These are phyloP conservation scores for Rhynchospora pubera DNA, from an alignment of 176 grass and related monocot species.

Conservation along the genomic window DNA sequence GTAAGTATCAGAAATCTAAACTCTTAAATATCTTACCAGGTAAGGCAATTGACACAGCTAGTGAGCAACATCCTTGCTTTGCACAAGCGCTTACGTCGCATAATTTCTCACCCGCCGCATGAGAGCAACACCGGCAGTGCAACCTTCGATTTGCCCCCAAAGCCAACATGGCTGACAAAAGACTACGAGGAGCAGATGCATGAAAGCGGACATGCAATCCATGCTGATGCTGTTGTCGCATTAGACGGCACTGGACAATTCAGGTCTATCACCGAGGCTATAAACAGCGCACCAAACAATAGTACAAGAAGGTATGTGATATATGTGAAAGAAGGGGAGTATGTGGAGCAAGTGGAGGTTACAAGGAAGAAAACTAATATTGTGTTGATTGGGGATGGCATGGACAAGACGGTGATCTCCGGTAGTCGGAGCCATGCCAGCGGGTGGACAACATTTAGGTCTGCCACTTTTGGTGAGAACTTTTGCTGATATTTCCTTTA, in stretches of 20 bases:
- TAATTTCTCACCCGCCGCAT: conserved; percentile 19
- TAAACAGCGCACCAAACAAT: conserved; percentile 50
- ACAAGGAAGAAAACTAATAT: conserved; percentile 87
- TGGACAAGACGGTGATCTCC: conserved; percentile 66
- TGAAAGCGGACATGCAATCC: conserved; percentile 12
- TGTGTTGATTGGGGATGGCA: conserved; percentile 62
- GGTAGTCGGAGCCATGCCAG: conserved; percentile 61
- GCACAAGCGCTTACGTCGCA: conserved; percentile 41
- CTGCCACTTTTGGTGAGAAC: conserved; percentile 54
- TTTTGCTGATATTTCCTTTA: neutral
- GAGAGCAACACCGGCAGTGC: conserved; percentile 23
- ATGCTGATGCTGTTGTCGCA: conserved; percentile 67
- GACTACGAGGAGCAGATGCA: conserved; percentile 5
- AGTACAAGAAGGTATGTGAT: conserved; percentile 63
- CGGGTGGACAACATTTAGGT: conserved; percentile 88
- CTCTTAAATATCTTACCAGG: conserved; percentile 13
- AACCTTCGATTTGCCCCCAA: conserved; percentile 35
- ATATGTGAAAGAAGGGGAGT: conserved; percentile 75
- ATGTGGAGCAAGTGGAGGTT: conserved; percentile 82
- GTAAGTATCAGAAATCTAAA: neutral
- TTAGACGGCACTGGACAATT: conserved; percentile 68
- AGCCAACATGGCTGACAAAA: conserved; percentile 56
- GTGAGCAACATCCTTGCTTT: conserved; percentile 79
- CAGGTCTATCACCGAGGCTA: conserved; percentile 63
- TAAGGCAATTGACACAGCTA: conserved; percentile 51